Evolutionary conservation across 2,329 filamentous ascomycete genomes (phyloP).

Genomic region (Talaromyces sp.): DNA sequence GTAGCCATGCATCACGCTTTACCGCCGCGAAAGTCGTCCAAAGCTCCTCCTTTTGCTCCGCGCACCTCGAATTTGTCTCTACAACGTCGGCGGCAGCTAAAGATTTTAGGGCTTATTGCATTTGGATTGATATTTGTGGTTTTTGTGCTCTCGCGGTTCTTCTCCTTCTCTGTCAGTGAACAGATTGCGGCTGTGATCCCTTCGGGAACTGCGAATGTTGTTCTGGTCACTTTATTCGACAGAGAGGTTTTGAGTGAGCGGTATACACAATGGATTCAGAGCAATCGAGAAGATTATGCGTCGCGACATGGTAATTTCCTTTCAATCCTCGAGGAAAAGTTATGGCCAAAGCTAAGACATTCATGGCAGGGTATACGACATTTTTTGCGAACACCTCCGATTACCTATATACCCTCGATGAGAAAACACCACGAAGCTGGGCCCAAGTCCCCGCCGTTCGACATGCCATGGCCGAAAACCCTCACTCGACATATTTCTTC

Average conservation of each 20-base stretch:
- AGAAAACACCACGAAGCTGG: constrained; percentile 45
- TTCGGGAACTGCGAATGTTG: constrained; percentile 52
- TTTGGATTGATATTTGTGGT: constrained; percentile 32
- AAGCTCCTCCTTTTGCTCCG: constrained; percentile 65
- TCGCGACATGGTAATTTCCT: constrained; percentile 70
- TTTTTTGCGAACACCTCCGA: constrained; percentile 77
- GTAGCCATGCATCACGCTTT: constrained; percentile 80
- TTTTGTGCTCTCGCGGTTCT: constrained; percentile 39
- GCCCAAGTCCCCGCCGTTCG: constrained; percentile 79
- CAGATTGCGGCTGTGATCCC: constrained; percentile 26
- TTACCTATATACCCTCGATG: constrained; percentile 56
- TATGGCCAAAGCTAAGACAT: constrained; percentile 8
- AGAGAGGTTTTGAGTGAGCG: constrained; percentile 60
- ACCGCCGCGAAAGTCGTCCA: constrained; percentile 78
- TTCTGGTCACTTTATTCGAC: constrained; percentile 85
- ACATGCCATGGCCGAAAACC: constrained; percentile 79
- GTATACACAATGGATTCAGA: constrained; percentile 71
- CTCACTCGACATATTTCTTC: constrained; percentile 79
- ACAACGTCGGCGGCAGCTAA: constrained; percentile 62
- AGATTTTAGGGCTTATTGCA: constrained; percentile 56
- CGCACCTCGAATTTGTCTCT: constrained; percentile 43
- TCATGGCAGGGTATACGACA: constrained; percentile 69
- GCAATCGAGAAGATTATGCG: constrained; percentile 84
- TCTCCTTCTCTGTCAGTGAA: constrained; percentile 30
- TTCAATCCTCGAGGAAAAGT: neutral